phyloP scores from a whole-genome alignment of 73 alveolate genomes.

The Chromera velia region DNA sequence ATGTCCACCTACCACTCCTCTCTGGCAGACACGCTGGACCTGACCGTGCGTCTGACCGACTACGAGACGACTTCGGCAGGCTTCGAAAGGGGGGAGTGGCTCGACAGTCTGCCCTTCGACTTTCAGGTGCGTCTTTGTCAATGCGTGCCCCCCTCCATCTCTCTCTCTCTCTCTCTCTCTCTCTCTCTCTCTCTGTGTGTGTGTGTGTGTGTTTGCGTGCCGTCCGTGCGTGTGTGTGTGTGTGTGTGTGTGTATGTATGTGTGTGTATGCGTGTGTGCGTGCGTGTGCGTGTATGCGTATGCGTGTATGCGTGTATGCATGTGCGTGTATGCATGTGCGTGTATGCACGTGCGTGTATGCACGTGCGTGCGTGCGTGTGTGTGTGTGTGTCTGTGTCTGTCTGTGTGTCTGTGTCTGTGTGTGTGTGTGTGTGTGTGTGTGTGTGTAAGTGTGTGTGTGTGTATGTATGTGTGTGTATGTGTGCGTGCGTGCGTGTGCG shows the following conservation, averaged over 20 bases:
- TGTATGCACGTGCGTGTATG: not conserved
- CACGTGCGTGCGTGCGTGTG: slow-evolving; percentile 12
- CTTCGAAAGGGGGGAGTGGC: no score
- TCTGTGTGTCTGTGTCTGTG: slow-evolving; percentile 14
- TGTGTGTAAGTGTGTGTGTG: slow-evolving; percentile 14
- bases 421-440: slow-evolving; percentile 13
- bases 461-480: slow-evolving; percentile 10
- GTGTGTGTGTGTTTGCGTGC: not conserved
- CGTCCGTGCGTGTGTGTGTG: not conserved
- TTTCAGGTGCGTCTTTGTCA: no score
- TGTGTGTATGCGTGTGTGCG: not conserved
- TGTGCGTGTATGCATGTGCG: not conserved
- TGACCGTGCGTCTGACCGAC: no score
- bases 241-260: not conserved
- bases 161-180: no score
- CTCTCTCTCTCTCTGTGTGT: no score
- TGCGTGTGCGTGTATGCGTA: not conserved
- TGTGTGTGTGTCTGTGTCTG: slow-evolving; percentile 10
- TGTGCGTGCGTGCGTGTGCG: slow-evolving; percentile 1
- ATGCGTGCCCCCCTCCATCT: no score
- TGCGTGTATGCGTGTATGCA: not conserved
- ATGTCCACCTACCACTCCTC: no score
- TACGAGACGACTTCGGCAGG: no score
- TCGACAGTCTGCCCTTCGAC: no score
- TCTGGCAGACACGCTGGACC: no score